Base-by-base conservation (phyloP, 495 filamentous ascomycete species). In the Podospora didyma region DNA sequence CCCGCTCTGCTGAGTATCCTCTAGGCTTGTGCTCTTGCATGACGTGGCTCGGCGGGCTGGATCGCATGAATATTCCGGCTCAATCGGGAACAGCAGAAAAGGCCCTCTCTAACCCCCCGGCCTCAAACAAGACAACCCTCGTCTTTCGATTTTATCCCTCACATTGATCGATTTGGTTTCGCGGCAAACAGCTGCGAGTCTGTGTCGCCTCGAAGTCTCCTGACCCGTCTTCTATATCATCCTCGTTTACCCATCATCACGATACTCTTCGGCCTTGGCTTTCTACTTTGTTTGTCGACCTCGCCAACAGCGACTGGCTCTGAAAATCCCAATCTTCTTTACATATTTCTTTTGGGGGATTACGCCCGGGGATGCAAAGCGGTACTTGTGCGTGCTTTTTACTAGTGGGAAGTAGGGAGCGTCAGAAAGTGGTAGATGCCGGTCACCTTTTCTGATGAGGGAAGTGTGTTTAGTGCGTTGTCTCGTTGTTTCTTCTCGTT, bases 251-350 rank as follows among this genome's bases (percentile, higher is more conserved):
- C 21, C 55, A 58, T 26, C 60, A 58, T 67, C 55, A 56, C 42
- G 62, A 60, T 46, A 54, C 47, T 60, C 51, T 54, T 62, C 46
- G 31, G 52, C 61, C 49, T 65, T 60, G 62, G 62, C 54, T 63
- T 68, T 58, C 46, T 63, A 59, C 41, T 22, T 46, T 46, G 17
- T 55, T 42, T 37, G 26, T 41, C 12, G 14, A 16, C 21, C n/a
- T 42, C 31, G 39, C 35, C 34, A 17, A n/a, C 21, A 31, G 47
- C 19, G 45, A 26, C 17, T 37, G 28, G 49, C 22, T 24, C n/a
- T n/a, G 28, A 39, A 22, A 28, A 41, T 23, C 35, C 17, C n/a
- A 9, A 26, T 39, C 17, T 37, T 17, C 41, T 26, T 1, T 23
- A 52, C 28, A 42, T 47, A 26, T 26, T 22, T 31, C 11, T 22